Percentiles rank a stretch among this genome's conserved stretches.
phyloP scores from a whole-genome alignment of 768 basidiomycete genomes.

The Kwoniella pini region DNA sequence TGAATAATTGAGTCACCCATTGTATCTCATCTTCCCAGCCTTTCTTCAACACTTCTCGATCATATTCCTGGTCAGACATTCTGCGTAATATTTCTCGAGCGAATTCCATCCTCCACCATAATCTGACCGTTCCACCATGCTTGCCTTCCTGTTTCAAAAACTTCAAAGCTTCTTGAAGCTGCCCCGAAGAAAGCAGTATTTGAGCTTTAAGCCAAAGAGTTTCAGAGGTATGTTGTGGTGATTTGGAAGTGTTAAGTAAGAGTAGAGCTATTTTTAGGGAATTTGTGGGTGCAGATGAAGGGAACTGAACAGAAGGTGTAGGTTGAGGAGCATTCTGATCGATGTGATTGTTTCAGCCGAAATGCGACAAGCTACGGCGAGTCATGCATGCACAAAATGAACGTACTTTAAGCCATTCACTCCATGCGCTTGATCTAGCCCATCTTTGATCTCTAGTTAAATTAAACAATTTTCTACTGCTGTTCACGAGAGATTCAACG shows the following conservation, averaged over 20 bases:
- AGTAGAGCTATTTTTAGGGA: constrained; percentile 23
- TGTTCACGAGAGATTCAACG: constrained; percentile 19
- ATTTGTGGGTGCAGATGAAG: constrained; percentile 11
- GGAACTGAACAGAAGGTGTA: constrained; percentile 20
- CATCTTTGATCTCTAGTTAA: constrained; percentile 31
- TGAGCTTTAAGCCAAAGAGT: constrained; percentile 41
- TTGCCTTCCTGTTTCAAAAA: constrained; percentile 18
- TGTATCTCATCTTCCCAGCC: constrained; percentile 23
- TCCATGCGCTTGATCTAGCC: constrained; percentile 42
- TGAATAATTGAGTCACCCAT: constrained; percentile 13
- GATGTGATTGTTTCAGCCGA: no score
- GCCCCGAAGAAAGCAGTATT: constrained; percentile 29
- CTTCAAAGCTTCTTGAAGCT: constrained; percentile 21
- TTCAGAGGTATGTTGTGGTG: constrained; percentile 25
- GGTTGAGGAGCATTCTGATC: constrained; percentile 33
- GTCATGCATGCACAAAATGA: no score
- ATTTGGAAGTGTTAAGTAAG: constrained; percentile 15
- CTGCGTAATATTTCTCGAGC: constrained; percentile 25
- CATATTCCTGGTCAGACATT: neutral
- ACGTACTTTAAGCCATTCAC: constrained; percentile 42
- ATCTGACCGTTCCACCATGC: constrained; percentile 20
- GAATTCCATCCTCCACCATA: constrained; percentile 29
- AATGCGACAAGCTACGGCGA: no score
- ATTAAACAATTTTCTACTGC: constrained; percentile 42
- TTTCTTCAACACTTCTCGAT: neutral